Percentiles rank a stretch among this genome's conserved stretches.
Conservation (phyloP, 805 yeast species). For the Suhomyces sp. region DNA sequence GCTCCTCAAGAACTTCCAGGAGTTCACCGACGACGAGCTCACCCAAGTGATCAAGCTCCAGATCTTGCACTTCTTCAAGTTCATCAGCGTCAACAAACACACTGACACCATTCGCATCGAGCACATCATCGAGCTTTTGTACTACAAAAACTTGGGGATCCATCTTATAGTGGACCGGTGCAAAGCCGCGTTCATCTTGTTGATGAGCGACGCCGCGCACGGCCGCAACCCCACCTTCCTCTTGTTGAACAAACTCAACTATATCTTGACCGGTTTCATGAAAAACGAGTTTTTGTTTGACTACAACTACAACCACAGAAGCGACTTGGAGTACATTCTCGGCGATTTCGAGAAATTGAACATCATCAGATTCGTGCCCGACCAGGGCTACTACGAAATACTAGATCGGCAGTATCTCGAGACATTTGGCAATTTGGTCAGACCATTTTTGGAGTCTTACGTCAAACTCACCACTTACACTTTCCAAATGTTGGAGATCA, state of each 20-base stretch:
- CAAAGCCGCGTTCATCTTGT: slow-evolving; percentile 36
- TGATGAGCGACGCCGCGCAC: slow-evolving; percentile 4
- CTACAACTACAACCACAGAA: slow-evolving; percentile 31
- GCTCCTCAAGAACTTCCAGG: slow-evolving; percentile 17
- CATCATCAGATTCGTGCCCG: slow-evolving; percentile 8
- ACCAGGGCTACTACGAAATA: slow-evolving; percentile 13
- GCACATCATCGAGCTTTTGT: slow-evolving; percentile 53
- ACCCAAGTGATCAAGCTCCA: slow-evolving; percentile 21
- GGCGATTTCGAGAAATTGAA: slow-evolving; percentile 16
- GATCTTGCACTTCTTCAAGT: slow-evolving; percentile 26
- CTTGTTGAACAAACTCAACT: slow-evolving; percentile 24
- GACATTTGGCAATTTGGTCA: slow-evolving; percentile 26
- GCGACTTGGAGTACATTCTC: slow-evolving; percentile 27
- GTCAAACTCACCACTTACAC: slow-evolving; percentile 22
- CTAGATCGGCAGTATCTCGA: slow-evolving; percentile 21
- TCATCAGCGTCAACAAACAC: slow-evolving; percentile 20
- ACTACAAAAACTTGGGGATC: slow-evolving; percentile 55
- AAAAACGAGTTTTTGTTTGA: slow-evolving; percentile 44
- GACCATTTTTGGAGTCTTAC: slow-evolving; percentile 35
- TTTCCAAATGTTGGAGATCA: slow-evolving; percentile 12
- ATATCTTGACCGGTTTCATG: slow-evolving; percentile 36
- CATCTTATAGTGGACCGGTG: slow-evolving; percentile 54
- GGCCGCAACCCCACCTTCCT: slow-evolving; percentile 5
- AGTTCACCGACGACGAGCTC: slow-evolving; percentile 21
- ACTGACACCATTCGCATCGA: slow-evolving; percentile 32